These are phyloP conservation scores for Pestalotiopsis sp. DNA, from an alignment of 2,329 filamentous ascomycete genomes.

Conservation along the genomic window DNA sequence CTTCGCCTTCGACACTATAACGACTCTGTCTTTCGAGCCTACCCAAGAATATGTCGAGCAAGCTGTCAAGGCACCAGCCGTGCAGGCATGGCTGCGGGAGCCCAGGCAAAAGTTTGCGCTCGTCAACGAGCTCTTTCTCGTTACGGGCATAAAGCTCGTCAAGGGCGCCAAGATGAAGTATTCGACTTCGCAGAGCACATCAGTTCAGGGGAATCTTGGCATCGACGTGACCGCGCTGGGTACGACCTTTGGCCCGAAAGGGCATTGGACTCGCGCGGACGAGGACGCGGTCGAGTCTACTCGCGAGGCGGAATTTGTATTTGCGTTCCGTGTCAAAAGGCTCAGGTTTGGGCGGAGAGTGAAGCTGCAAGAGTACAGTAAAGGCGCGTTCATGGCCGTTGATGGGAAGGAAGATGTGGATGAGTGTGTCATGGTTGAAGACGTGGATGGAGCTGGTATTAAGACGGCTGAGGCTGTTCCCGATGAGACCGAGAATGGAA, in stretches of 20 bases:
- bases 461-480: constrained; percentile 22
- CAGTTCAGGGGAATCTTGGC: constrained; percentile 20
- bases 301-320: constrained; percentile 28
- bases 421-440: constrained; percentile 25
- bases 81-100: constrained; percentile 29
- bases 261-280: constrained; percentile 26
- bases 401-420: constrained; percentile 22
- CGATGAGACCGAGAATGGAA: constrained; percentile 25
- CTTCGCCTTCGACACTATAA: constrained; percentile 30
- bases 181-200: constrained; percentile 25
- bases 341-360: constrained; percentile 26
- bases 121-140: constrained; percentile 23
- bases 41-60: constrained; percentile 28
- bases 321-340: constrained; percentile 30
- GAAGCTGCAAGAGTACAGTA: constrained; percentile 29
- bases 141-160: constrained; percentile 32
- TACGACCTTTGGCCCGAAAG: constrained; percentile 27
- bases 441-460: constrained; percentile 28
- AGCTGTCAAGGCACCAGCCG: constrained; percentile 28
- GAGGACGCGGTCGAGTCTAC: constrained; percentile 26
- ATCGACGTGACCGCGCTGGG: constrained; percentile 21
- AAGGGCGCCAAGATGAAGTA: constrained; percentile 30
- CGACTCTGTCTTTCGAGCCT: constrained; percentile 30
- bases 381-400: constrained; percentile 26
- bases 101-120: constrained; percentile 27